Percentiles rank a stretch among this genome's conserved stretches.
Conservation (phyloP, 768 basidiomycete species). For the Gymnopilus junonius region DNA sequence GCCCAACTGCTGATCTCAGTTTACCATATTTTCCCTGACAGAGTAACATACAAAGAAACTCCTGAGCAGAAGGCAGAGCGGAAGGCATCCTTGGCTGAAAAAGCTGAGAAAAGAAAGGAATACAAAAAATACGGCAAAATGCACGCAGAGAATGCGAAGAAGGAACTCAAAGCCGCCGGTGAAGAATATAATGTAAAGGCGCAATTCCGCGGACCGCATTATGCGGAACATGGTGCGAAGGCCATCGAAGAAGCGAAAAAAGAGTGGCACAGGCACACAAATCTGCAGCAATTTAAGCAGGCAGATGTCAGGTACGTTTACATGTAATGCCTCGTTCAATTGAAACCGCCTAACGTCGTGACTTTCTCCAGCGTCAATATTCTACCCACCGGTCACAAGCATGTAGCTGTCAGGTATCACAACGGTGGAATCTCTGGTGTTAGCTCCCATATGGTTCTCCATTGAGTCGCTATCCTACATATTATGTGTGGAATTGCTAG, state of each 20-base stretch:
- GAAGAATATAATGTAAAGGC: slow-evolving; percentile 5
- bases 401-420: slow-evolving; percentile 8
- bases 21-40: neutral
- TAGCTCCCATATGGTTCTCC: neutral
- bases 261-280: neutral
- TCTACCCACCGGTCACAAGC: slow-evolving; percentile 1
- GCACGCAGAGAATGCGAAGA: neutral
- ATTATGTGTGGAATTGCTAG: neutral
- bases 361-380: neutral
- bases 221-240: slow-evolving; percentile 1
- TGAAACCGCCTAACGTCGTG: neutral
- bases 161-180: slow-evolving; percentile 2
- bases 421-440: slow-evolving; percentile 1
- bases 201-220: neutral
- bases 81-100: no score
- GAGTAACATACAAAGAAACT: neutral
- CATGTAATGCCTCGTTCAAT: neutral
- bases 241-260: slow-evolving; percentile 3
- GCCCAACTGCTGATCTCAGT: neutral
- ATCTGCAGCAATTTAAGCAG: slow-evolving; percentile 10
- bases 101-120: neutral
- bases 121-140: slow-evolving; percentile 3
- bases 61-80: slow-evolving; percentile 2
- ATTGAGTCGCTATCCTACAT: neutral
- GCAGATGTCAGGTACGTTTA: slow-evolving; percentile 10